Base-by-base conservation (phyloP, 768 basidiomycete genomes). In the Leccinellum albellum region DNA sequence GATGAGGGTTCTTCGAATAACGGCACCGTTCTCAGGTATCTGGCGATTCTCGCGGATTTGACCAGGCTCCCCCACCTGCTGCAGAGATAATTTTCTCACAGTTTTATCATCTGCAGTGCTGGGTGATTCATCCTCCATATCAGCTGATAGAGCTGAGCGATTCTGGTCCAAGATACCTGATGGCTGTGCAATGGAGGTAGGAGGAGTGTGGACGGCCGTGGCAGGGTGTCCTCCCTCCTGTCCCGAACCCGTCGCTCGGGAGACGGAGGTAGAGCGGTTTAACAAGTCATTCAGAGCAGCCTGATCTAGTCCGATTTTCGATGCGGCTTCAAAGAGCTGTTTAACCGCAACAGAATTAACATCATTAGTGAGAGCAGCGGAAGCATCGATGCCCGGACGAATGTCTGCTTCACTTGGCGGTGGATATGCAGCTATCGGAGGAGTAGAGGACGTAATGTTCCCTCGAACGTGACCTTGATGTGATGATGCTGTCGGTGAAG, bases 1-100 rank as follows among this genome's bases (percentile, higher is more conserved):
- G 64, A 92, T 87, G 63, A 93, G 80, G 1, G 91, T 94, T 65
- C 91, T 79, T 66, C 91, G 82, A 51, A 93, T 79, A 57, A 93
- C 73, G 23, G 83, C 70, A 53, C 77, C 72, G 26, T 66, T 70
- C 62, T 76, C 78, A 62, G 74, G 68, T 58, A 66, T 61, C 26
- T 70, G 68, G 47, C 66, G 73, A 32, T 75, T 64, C 56, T 68
- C 64, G 53, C 61, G 63, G 42, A 66, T 67, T 50, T 73, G 66
- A 55, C 59, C 63, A 32, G 58, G 51, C 58, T 61, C 68, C 55
- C 60, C 64, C 24, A 51, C 50, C 47, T 69, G 69, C 53, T 64
- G 66, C 48, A 65, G 44, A 35, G 64, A 50, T 44, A 61, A 8
- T 46, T 66, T 70, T 67, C 74, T 69, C 53, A 73, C 64, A 50